These are phyloP conservation scores for Mrakia blollopis DNA, from an alignment of 768 basidiomycete genomes.

Conservation along the genomic window DNA sequence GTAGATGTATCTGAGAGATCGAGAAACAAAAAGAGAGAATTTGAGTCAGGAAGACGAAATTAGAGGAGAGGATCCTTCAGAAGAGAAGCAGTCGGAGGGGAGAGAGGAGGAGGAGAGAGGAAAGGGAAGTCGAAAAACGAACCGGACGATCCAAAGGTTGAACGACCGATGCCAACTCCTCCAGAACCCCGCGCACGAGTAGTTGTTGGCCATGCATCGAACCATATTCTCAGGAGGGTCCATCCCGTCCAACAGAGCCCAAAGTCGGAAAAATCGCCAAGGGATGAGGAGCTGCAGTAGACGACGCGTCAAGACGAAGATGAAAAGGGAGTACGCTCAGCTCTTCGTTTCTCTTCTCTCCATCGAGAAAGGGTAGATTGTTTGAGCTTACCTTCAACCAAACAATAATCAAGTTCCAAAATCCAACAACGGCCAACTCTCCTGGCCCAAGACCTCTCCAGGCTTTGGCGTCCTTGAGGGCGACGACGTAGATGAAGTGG, in stretches of 20 bases:
- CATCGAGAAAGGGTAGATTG: neutral
- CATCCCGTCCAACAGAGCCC: conserved; percentile 68
- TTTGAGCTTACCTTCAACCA: conserved; percentile 77
- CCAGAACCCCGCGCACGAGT: conserved; percentile 90
- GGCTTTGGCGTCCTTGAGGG: conserved; percentile 81
- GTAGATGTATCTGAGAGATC: conserved; percentile 72
- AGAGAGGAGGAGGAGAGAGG: neutral
- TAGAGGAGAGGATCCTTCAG: neutral
- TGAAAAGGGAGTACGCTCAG: conserved; percentile 20
- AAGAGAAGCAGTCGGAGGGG: neutral
- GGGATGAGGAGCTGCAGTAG: conserved; percentile 23
- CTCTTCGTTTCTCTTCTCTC: neutral
- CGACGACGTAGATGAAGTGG: conserved; percentile 94
- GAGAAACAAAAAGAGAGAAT: neutral
- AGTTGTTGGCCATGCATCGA: conserved; percentile 96
- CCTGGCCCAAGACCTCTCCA: conserved; percentile 74
- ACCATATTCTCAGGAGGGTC: conserved; percentile 99
- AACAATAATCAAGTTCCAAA: conserved; percentile 92
- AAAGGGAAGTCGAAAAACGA: neutral
- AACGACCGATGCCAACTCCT: conserved; percentile 93
- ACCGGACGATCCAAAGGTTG: conserved; percentile 88
- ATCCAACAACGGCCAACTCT: conserved; percentile 84
- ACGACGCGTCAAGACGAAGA: neutral
- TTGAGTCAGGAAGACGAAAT: neutral
- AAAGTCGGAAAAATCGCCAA: conserved; percentile 25